Base-by-base conservation (phyloP, 139 green algal genomes). In the Pseudopediastrum boryanum region DNA sequence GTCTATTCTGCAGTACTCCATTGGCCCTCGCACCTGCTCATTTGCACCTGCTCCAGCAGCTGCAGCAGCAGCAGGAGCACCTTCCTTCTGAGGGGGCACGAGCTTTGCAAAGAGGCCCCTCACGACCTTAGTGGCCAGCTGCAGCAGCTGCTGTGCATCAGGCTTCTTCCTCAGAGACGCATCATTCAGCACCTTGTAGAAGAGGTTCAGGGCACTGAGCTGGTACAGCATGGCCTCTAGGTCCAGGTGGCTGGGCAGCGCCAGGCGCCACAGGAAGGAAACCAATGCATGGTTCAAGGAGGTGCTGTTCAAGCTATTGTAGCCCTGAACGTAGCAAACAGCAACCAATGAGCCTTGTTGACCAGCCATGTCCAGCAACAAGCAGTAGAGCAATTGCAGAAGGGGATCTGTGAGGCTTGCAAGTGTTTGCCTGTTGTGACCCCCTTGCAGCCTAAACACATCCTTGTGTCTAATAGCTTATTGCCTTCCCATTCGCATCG, bases 151-250 rank as follows among this genome's bases (percentile, higher is more conserved):
- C 21, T 71, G 67, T 66, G 46, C 46, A n/a, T 59, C 21, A 10
- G 50, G 31, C 21, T 75, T 72, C 9, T 31, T 41, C 42, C 84
- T 78, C 50, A 95, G 83, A 10, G 62, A 31, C 4, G 48, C 31
- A 77, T 96, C 91, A 0, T 75, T 64, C 43, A 95, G 84, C 41
- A 96, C 68, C 44, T 71, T 39, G 70, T 95, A 84, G 70, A 95
- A 93, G 41, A 93, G 69, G 9, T 91, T 19, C 56, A 38, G 19
- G 56, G 13, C 5, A 51, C 63, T 27, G 44, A 88, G 86, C 87
- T 93, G 89, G 71, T 91, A 96, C 50, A 96, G 89, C 90, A 96
- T 89, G 25, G 91, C 86, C 84, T 95, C 89, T 78, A 95, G 70
- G 71, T 92, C 83, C n/a, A 94, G 75, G 27, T 85, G 78, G 21